Evolutionary conservation across 371 early-diverging fungal genomes (phyloP), one percentile per base, ranked within the genome.

Genomic region (Thermomucor indicae-seudaticae): DNA sequence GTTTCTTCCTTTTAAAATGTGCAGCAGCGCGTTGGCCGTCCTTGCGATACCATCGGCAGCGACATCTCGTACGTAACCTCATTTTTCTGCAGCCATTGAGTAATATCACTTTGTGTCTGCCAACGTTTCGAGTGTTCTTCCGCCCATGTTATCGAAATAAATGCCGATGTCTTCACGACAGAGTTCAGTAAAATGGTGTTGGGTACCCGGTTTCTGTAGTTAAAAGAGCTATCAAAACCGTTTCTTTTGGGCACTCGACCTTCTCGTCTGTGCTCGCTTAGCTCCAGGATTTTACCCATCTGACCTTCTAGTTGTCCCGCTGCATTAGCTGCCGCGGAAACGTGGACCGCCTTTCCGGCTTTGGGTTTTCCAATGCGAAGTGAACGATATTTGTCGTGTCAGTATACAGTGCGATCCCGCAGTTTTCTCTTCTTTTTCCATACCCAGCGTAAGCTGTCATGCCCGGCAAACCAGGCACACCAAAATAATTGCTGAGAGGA

Each of bases 241-340:
- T 69, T 10, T 78, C 71, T 57, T 72, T 77, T 42, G 90, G 74
- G 54, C 72, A 81, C 20, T 67, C 75, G 16, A 85, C 84, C 66
- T 93, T 93, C 12, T 88, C 90, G 44, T 90, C 88, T 2, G 81
- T 72, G 0, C 91, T 89, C 5, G 90, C 90, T 3, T 79, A 78
- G 20, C 90, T 92, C 88, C 11, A 72, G 58, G 17, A 70, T 74
- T 60, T 89, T 89, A 53, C 81, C 88, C 20, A 92, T 67, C 61
- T 90, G 86, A 22, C 73, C 78, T 2, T 76, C 81, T 14, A 80
- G 53, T 53, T 80, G 80, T 30, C 83, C 83, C 6, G 79, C 81
- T 12, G 77, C 81, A 47, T 80, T 78, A 19, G 83, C 58, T 10
- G 83, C 83, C 23, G 81, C 78, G 19, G 75, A 72, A 7, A 79